Evolutionary conservation across 2,329 filamentous ascomycete genomes (phyloP), one percentile per base, ranked within the genome.

Genomic region (Camillea tinctor): DNA sequence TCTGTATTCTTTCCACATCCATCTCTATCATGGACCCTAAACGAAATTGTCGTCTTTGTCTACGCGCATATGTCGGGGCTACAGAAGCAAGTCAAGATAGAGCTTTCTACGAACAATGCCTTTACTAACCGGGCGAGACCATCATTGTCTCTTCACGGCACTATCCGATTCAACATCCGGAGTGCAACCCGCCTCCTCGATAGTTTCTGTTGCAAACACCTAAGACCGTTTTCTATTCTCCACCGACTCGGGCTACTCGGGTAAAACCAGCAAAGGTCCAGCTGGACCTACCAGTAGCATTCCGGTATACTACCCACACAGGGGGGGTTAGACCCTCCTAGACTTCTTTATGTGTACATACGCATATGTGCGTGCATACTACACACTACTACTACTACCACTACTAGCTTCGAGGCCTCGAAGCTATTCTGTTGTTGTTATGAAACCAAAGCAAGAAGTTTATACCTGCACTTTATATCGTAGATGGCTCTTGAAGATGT

Each of bases 111-210:
- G 55, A 30, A 49, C 60, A 64, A 63, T 53, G 60, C 60, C 60
- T 60, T 59, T 13, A 59, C 57, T 66, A 62, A 19, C 64, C 64
- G 60, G 20, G 22, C 9, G 48, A 50, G 54, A 44, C 44, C 9
- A 21, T 56, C n/a, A 9, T 22, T n/a, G 44, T 49, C 23, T 40
- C 44, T 23, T 17, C 7, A 30, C 26, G 26, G 26, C 26, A 30
- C 26, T 30, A 24, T 22, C 52, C 7, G 20, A 50, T 26, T 61
- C 30, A 56, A 26, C 26, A 40, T 19, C 55, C 20, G 20, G 53
- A 56, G 23, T 52, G 54, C 55, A 30, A 55, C 52, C 26, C 56
- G 53, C 11, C 53, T 55, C 40, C 52, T 36, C 52, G 52, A 54
- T 30, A 24, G 26, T 22, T 54, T 26, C 52, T 21, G 52, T 40